A percentile compares a stretch with the other conserved stretches of the same genome.
Evolutionary conservation across 1,139 yeast species (phyloP).

Genomic region (Candida sanyaensis): DNA sequence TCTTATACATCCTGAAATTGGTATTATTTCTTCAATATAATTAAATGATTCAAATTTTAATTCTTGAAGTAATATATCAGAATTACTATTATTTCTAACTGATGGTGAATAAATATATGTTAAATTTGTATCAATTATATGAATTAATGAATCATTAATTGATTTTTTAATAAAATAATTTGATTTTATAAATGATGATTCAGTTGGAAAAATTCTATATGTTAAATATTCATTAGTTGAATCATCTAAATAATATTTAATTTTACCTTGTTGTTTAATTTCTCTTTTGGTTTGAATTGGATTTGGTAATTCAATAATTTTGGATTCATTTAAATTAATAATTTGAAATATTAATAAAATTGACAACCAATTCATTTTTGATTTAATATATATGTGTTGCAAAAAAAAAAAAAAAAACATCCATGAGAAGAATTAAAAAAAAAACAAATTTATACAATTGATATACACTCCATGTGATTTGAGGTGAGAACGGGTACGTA

Average conservation of each 20-base stretch:
- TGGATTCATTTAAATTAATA: background rate
- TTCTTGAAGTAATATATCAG: too few relatives aligned
- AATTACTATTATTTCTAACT: too few relatives aligned
- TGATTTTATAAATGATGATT: background rate
- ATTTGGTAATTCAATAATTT: background rate
- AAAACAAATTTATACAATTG: too few relatives aligned
- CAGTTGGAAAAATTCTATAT: background rate
- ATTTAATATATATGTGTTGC: background rate
- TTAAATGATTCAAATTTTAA: slow-evolving; percentile 2
- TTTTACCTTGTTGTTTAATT: background rate
- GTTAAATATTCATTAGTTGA: background rate
- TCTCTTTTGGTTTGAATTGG: background rate
- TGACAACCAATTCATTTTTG: background rate
- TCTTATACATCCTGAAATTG: slow-evolving; percentile 12
- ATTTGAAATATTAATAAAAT: background rate
- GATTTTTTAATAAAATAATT: background rate
- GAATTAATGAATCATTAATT: slow-evolving; percentile 5
- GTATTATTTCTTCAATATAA: background rate
- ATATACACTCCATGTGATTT: too few relatives aligned
- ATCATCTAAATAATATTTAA: background rate
- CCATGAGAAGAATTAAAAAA: too few relatives aligned
- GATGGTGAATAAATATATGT: slow-evolving; percentile 4
- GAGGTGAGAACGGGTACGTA: too few relatives aligned
- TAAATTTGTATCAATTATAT: slow-evolving; percentile 6
- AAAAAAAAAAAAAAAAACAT: too few relatives aligned